phyloP scores from a whole-genome alignment of 805 yeast species.

The Kluyveromyces starmeri region DNA sequence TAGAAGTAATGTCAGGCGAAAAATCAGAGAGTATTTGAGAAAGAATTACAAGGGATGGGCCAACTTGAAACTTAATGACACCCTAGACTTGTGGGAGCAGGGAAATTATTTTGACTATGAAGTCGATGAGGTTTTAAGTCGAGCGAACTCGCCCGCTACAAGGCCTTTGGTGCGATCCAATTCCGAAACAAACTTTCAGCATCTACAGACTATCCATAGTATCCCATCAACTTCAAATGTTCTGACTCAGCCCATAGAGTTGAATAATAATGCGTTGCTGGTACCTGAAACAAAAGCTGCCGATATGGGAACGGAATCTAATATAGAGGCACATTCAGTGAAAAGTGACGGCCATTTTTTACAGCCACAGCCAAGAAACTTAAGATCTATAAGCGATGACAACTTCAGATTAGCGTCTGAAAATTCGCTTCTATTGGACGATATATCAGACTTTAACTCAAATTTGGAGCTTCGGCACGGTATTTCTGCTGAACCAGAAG shows the following conservation, averaged over 20 bases:
- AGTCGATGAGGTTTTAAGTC: constrained; percentile 2
- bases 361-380: neutral
- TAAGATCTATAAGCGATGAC: constrained; percentile 3
- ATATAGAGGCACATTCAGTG: neutral
- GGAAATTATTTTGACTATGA: constrained; percentile 8
- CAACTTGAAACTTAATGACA: constrained; percentile 20
- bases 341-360: neutral
- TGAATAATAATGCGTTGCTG: neutral
- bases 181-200: constrained; percentile 2
- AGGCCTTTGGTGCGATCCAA: neutral
- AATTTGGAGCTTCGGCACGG: neutral
- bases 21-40: constrained; percentile 19
- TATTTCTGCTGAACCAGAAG: constrained; percentile 1
- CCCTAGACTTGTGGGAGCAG: constrained; percentile 24
- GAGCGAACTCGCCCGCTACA: neutral
- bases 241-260: neutral
- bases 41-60: constrained; percentile 22
- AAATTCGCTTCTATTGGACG: neutral
- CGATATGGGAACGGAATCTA: no score
- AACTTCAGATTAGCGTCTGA: constrained; percentile 1
- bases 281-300: neutral
- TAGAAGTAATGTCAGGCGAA: constrained; percentile 12
- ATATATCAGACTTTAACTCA: neutral
- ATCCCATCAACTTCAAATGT: neutral
- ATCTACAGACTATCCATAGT: neutral